phyloP scores from a whole-genome alignment of 1,284 basidiomycete genomes.

The Leccinum subspadiceum region DNA sequence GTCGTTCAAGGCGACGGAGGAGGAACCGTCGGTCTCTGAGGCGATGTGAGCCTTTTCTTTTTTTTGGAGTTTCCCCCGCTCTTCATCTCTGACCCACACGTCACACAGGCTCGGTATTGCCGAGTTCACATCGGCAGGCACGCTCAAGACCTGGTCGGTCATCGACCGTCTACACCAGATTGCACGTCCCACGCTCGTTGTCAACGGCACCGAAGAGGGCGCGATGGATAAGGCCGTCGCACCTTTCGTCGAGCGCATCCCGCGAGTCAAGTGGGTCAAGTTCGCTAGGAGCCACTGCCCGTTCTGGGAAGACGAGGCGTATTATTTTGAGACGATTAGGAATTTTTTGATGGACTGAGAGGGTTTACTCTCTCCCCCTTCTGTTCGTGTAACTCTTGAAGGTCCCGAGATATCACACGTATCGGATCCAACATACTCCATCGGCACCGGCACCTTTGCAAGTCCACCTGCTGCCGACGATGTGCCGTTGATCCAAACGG shows the following conservation, averaged over 20 bases:
- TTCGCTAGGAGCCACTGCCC: conserved; percentile 33
- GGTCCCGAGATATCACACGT: neutral
- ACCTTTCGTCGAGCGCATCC: conserved; percentile 33
- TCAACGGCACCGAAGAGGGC: conserved; percentile 33
- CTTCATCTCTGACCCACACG: neutral
- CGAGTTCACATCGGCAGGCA: conserved; percentile 31
- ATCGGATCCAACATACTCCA: neutral
- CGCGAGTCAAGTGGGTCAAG: conserved; percentile 34
- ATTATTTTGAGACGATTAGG: conserved; percentile 20
- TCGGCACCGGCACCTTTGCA: neutral
- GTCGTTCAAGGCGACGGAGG: conserved; percentile 22
- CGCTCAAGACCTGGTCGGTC: conserved; percentile 34
- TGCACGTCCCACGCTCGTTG: conserved; percentile 31
- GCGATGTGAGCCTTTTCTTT: conserved; percentile 20
- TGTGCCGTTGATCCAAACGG: neutral
- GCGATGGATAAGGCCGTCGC: conserved; percentile 28
- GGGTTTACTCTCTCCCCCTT: neutral
- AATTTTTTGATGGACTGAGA: conserved; percentile 13
- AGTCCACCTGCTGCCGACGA: neutral
- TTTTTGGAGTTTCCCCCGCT: neutral
- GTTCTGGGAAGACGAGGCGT: conserved; percentile 31
- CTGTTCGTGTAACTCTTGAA: neutral
- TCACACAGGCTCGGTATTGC: conserved; percentile 33
- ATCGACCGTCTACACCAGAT: conserved; percentile 34
- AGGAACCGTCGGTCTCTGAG: conserved; percentile 26